These are phyloP conservation scores for Aciculoconidium aculeatum DNA, from an alignment of 805 yeast species.

Conservation along the genomic window DNA sequence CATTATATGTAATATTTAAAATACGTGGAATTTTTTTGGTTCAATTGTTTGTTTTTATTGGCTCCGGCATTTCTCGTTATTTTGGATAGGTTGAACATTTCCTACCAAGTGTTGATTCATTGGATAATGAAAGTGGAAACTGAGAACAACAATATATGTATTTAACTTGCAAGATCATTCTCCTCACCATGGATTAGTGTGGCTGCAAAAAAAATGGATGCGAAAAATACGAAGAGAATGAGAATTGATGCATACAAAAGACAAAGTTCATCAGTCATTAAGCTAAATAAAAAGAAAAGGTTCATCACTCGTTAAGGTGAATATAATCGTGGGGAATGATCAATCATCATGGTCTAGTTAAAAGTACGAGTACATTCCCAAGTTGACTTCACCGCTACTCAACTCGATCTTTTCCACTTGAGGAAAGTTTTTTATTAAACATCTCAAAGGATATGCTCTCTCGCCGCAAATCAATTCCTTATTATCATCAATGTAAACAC, in stretches of 20 bases:
- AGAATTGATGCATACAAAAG: background rate
- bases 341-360: slow-evolving; percentile 1
- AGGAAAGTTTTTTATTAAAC: slow-evolving; percentile 27
- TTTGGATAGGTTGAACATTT: too few relatives aligned
- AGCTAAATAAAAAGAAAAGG: background rate
- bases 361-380: slow-evolving; percentile 3
- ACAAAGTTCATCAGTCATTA: slow-evolving; percentile 1
- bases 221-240: background rate
- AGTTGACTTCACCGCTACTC: slow-evolving; percentile 12
- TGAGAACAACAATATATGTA: too few relatives aligned
- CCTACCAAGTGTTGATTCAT: too few relatives aligned
- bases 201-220: slow-evolving; percentile 1
- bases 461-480: slow-evolving; percentile 21
- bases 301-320: too few relatives aligned
- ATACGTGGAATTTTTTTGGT: too few relatives aligned
- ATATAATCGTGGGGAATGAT: background rate
- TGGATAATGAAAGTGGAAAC: too few relatives aligned
- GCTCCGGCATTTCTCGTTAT: too few relatives aligned
- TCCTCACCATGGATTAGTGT: too few relatives aligned
- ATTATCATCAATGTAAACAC: slow-evolving; percentile 28
- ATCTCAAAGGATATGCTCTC: slow-evolving; percentile 22
- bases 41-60: too few relatives aligned
- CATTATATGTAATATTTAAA: too few relatives aligned
- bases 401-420: slow-evolving; percentile 25
- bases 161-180: too few relatives aligned